Evolutionary conservation across 2,329 filamentous ascomycete genomes (phyloP).

Genomic region (Escovopsis sp.): DNA sequence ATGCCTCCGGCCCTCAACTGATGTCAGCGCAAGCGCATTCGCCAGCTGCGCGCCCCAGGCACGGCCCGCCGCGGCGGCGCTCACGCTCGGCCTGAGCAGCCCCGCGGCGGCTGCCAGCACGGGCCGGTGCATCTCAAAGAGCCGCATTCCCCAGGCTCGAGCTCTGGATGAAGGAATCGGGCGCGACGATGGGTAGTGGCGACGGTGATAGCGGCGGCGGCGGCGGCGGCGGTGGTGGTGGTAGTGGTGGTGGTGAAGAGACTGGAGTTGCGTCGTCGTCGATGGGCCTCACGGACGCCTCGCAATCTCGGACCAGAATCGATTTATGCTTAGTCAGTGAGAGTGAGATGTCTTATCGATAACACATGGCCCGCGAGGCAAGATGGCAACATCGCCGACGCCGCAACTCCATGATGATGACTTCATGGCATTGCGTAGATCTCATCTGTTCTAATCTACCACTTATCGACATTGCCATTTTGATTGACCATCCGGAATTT

Average conservation of each 20-base stretch:
- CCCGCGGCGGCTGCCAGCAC: constrained; percentile 24
- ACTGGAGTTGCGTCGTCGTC: constrained; percentile 2
- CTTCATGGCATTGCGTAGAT: too few species aligned
- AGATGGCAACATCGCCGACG: not conserved
- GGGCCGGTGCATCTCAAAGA: constrained; percentile 32
- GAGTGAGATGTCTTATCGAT: constrained; percentile 9
- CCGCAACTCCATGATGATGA: too few species aligned
- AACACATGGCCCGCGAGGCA: constrained; percentile 2
- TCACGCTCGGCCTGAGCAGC: constrained; percentile 14
- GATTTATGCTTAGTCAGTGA: not conserved
- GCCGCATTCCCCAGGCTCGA: constrained; percentile 22
- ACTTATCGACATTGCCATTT: too few species aligned
- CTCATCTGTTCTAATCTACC: too few species aligned
- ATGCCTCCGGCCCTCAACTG: constrained; percentile 35
- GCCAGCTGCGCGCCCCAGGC: constrained; percentile 15
- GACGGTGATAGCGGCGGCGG: not conserved
- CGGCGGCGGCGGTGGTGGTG: not conserved
- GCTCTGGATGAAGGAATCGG: not conserved
- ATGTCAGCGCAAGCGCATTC: constrained; percentile 17
- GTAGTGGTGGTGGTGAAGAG: not conserved
- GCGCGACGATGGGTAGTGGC: not conserved
- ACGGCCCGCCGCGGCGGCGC: constrained; percentile 7
- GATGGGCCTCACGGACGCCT: not conserved
- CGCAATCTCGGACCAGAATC: not conserved
- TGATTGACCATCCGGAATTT: too few species aligned